Evolutionary conservation across 2,329 filamentous ascomycete genomes (phyloP), one percentile per base, ranked within the genome.

Genomic region (Diplodia intermedia): DNA sequence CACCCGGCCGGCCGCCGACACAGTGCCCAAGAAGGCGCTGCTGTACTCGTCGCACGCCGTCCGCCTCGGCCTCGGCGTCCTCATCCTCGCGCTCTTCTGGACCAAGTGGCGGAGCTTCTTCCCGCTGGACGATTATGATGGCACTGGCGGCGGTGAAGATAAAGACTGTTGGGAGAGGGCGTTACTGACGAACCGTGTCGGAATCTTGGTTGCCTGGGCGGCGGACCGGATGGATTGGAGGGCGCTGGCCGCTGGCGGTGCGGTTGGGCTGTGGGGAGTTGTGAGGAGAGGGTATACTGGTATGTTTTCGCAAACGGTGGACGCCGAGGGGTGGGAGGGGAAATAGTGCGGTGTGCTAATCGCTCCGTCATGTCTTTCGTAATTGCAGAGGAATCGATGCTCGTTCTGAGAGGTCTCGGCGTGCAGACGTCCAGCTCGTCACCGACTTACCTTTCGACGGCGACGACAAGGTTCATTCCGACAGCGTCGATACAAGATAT

Each of bases 401-500:
- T 97, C 2, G 91, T 97, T 4, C 88, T 99, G 72, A 88, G 93
- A 26, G 93, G 94, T 0, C 85, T 99, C 15, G 95, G 95, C 8
- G 90, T 99, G 65, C 95, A 99, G 82, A 97, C 93, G 2, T 90
- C 88, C 8, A 90, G 89, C 1, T 89, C 88, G 33, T 89, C 89
- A 9, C 79, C 85, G 1, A 90, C 89, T 9, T 93, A 92, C 74
- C 83, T 94, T 7, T 84, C 85, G 47, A 83, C 83, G 9, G 81
- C 86, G 2, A 84, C 85, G 1, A 91, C 88, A n/a, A 83, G 89
- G 61, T 92, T 92, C 78, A 98, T 99, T 69, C 94, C 95, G 0
- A 97, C 94, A 0, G 91, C 91, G 54, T 90, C 92, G 79, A 96
- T 99, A 68, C 92, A 92, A 76, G 95, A 99, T 77, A 90, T 99